Conservation (phyloP, 306 rosid species). For the Cotoneaster glaucophyllus region DNA sequence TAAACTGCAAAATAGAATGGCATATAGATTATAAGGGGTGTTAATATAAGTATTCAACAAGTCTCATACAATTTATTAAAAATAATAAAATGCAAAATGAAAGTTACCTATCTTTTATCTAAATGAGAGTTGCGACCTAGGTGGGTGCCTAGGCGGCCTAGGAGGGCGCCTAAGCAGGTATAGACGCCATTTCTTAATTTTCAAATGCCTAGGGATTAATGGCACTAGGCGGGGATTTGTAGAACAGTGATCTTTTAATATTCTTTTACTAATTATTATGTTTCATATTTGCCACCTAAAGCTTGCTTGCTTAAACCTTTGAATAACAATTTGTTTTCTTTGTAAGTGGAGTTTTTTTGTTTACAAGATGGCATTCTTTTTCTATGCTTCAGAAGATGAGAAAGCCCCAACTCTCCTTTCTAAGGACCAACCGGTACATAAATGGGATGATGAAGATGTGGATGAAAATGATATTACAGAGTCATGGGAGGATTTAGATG, state of each 20-base stretch:
- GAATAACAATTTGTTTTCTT: neutral
- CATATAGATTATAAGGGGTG: no score
- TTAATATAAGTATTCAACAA: no score
- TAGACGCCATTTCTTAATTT: no score
- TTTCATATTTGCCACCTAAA: neutral
- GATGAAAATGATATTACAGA: conserved; percentile 85
- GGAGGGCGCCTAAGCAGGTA: no score
- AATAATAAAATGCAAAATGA: no score
- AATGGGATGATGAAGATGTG: conserved; percentile 89
- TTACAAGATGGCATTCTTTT: neutral
- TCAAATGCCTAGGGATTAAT: no score
- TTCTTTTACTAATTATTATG: neutral
- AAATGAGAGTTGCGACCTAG: no score
- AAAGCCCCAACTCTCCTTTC: conserved; percentile 29
- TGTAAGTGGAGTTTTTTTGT: neutral
- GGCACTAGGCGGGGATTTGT: no score
- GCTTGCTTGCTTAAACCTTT: neutral
- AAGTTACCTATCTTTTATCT: no score
- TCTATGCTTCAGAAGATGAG: conserved; percentile 53
- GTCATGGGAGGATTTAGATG: conserved; percentile 95
- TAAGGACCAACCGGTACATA: conserved; percentile 51
- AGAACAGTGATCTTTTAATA: neutral
- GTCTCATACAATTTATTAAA: no score
- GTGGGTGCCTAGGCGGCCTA: no score
- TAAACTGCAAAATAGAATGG: no score